These are phyloP conservation scores for Bruguiera gymnorhiza DNA, from an alignment of 345 rosid species.

Conservation along the genomic window DNA sequence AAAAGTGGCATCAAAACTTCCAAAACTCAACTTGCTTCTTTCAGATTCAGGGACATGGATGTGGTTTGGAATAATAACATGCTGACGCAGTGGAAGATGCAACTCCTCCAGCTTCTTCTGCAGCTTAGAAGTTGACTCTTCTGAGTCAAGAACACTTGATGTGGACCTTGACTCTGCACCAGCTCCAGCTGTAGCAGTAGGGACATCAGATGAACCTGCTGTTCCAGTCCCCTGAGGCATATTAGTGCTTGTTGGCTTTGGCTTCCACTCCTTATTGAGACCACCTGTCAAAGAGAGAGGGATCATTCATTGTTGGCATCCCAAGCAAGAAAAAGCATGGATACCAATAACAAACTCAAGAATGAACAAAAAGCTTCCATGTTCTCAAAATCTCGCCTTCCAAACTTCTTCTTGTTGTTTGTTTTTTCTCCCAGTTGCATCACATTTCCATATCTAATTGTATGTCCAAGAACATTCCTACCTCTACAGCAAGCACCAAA, in stretches of 20 bases:
- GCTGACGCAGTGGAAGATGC: slow-evolving; percentile 68
- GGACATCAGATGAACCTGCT: slow-evolving; percentile 44
- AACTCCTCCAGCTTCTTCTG: slow-evolving; percentile 72
- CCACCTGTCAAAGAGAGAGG: slow-evolving; percentile 43
- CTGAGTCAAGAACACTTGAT: slow-evolving; percentile 43
- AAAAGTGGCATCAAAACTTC: slow-evolving; percentile 87
- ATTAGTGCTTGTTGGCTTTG: slow-evolving; percentile 58
- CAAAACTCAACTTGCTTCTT: slow-evolving; percentile 84
- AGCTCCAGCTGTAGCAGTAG: slow-evolving; percentile 42
- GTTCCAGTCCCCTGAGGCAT: slow-evolving; percentile 48
- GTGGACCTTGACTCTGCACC: slow-evolving; percentile 32
- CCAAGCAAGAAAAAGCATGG: slow-evolving; percentile 1
- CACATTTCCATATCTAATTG: background rate
- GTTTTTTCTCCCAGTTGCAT: background rate
- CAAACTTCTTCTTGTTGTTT: too few relatives aligned
- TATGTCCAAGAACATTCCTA: background rate
- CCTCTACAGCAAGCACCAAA: background rate
- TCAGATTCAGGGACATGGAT: slow-evolving; percentile 94
- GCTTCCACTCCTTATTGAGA: slow-evolving; percentile 83
- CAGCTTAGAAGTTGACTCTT: slow-evolving; percentile 59
- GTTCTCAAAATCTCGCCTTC: background rate
- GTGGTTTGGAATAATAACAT: slow-evolving; percentile 87
- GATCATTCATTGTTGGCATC: slow-evolving; percentile 12
- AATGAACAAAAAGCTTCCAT: background rate
- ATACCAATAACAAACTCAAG: background rate